Conservation (phyloP, 108 stramenopile genomes). For the Discostella stelligeroides region DNA sequence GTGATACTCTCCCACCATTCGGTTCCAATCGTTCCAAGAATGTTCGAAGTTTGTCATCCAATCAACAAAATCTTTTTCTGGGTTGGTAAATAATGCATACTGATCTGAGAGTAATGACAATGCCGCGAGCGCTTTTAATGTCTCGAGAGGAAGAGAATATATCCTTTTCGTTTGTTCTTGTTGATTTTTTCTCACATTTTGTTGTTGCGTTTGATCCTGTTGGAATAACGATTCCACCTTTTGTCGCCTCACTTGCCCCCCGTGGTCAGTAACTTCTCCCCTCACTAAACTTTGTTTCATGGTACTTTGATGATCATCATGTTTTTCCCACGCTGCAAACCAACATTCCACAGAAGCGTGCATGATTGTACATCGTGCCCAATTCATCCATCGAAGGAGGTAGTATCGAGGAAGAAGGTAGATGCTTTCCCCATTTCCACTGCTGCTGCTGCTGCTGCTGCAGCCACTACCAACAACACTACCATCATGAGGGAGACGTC, state of each 20-base stretch:
- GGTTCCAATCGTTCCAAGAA: slow-evolving; percentile 16
- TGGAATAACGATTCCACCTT: too few species aligned
- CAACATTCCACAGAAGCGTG: slow-evolving; percentile 17
- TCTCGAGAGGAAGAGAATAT: neutral
- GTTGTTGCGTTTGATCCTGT: neutral
- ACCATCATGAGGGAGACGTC: neutral
- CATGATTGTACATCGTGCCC: slow-evolving; percentile 51
- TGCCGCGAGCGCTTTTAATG: slow-evolving; percentile 28
- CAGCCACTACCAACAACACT: neutral
- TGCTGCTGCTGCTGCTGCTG: slow-evolving; percentile 12
- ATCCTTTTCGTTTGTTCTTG: neutral
- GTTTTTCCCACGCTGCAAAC: slow-evolving; percentile 22
- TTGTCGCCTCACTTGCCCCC: too few species aligned
- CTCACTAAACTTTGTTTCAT: neutral
- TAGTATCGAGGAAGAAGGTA: slow-evolving; percentile 62
- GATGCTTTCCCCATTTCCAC: slow-evolving; percentile 31
- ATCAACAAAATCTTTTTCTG: slow-evolving; percentile 11
- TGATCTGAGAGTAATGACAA: slow-evolving; percentile 36
- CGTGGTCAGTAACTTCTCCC: neutral
- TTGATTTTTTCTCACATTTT: slow-evolving; percentile 1
- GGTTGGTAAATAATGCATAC: slow-evolving; percentile 26
- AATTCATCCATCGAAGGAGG: slow-evolving; percentile 70
- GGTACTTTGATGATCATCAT: slow-evolving; percentile 2
- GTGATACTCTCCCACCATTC: slow-evolving; percentile 38
- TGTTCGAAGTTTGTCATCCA: slow-evolving; percentile 19